These are phyloP conservation scores for Neofusicoccum sp. DNA, from an alignment of 2,329 filamentous ascomycete genomes.

Conservation along the genomic window DNA sequence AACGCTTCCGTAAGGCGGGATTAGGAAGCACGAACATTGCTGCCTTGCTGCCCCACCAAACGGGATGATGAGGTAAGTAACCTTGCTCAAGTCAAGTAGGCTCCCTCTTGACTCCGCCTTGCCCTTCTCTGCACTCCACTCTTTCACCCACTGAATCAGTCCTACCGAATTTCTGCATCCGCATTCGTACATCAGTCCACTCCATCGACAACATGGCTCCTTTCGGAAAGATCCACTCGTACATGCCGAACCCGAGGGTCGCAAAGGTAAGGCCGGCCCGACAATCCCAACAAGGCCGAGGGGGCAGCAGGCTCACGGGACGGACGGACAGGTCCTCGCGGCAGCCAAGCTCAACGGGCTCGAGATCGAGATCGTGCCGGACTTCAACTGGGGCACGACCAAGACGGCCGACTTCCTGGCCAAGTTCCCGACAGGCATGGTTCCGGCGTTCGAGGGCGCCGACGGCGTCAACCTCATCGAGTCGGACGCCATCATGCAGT, in stretches of 20 bases:
- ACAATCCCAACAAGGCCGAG: no score
- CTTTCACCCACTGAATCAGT: background rate
- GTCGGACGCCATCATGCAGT: slow-evolving; percentile 48
- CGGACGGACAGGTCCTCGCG: background rate
- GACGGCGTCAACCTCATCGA: slow-evolving; percentile 50
- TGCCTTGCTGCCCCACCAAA: background rate
- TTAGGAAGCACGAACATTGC: background rate
- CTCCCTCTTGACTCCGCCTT: background rate
- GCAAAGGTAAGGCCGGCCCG: slow-evolving; percentile 10
- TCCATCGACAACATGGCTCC: slow-evolving; percentile 20
- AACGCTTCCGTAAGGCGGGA: background rate
- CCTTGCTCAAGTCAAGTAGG: no score
- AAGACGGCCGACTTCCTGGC: slow-evolving; percentile 47
- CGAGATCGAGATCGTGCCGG: slow-evolving; percentile 30
- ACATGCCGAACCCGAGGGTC: slow-evolving; percentile 21
- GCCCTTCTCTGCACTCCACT: background rate
- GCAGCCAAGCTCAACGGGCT: slow-evolving; percentile 26
- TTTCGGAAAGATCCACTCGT: slow-evolving; percentile 25
- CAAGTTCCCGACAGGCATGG: slow-evolving; percentile 55
- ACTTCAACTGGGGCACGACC: slow-evolving; percentile 43
- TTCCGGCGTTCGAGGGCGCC: slow-evolving; percentile 49
- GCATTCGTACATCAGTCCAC: background rate
- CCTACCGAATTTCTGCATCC: background rate
- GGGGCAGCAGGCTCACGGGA: no score
- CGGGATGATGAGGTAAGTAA: background rate